phyloP scores from a whole-genome alignment of 2,329 filamentous ascomycete genomes.

The Diaporthe aspalathi region DNA sequence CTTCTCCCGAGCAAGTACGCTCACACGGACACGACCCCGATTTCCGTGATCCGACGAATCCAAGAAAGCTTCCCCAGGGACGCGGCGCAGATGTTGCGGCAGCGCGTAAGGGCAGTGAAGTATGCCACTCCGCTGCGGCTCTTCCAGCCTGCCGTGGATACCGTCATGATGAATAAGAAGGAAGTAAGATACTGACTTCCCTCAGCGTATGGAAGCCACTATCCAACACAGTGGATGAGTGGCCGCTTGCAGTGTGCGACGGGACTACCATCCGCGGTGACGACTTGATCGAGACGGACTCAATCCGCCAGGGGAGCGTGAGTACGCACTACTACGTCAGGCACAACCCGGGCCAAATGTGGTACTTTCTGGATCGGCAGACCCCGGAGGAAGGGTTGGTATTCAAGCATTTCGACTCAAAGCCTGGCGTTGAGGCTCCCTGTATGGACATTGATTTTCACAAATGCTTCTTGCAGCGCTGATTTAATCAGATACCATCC shows the following conservation, averaged over 20 bases:
- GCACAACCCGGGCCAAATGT: not conserved
- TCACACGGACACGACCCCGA: slow-evolving; percentile 14
- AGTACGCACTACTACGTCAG: slow-evolving; percentile 12
- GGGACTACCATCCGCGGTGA: not conserved
- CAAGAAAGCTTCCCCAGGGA: slow-evolving; percentile 7
- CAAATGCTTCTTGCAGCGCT: not conserved
- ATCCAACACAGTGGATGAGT: not conserved
- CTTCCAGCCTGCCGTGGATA: too few species aligned
- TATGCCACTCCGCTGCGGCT: not conserved
- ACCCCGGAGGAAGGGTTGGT: slow-evolving; percentile 8
- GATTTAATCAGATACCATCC: slow-evolving; percentile 2
- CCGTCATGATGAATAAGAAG: too few species aligned
- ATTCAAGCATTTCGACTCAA: slow-evolving; percentile 19
- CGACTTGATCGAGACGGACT: slow-evolving; percentile 17
- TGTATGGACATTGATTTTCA: not conserved
- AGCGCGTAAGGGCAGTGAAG: slow-evolving; percentile 8
- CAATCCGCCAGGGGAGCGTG: not conserved
- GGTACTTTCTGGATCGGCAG: slow-evolving; percentile 3
- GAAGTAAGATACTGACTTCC: not conserved
- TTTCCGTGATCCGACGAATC: not conserved
- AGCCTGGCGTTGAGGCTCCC: not conserved
- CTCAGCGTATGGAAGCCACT: slow-evolving; percentile 18
- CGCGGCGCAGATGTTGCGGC: not conserved
- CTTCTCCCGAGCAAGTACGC: slow-evolving; percentile 2
- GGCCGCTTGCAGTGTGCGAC: slow-evolving; percentile 4